phyloP scores from a whole-genome alignment of 208 protist species.

The Crithidia brevicula region DNA sequence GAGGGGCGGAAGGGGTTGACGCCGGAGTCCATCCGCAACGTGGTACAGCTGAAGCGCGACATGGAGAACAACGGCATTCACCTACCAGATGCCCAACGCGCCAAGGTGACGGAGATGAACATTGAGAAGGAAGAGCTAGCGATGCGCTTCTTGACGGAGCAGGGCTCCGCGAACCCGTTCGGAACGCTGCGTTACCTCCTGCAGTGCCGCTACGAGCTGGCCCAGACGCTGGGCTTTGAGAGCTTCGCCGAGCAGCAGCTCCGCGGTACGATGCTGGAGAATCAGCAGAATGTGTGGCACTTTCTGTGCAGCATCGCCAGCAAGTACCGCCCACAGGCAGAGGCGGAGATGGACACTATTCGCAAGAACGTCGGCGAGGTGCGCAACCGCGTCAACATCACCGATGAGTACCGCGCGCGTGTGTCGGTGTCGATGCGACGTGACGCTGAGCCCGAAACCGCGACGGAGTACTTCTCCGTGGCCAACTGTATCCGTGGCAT shows the following conservation, averaged over 20 bases:
- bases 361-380: constrained; percentile 76
- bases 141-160: constrained; percentile 82
- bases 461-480: constrained; percentile 88
- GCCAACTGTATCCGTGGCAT: constrained; percentile 91
- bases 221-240: constrained; percentile 81
- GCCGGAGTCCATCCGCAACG: constrained; percentile 89
- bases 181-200: constrained; percentile 82
- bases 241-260: constrained; percentile 92
- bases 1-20: constrained; percentile 69
- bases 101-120: constrained; percentile 85
- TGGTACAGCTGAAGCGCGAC: constrained; percentile 86
- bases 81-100: constrained; percentile 74
- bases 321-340: constrained; percentile 80
- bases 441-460: constrained; percentile 71
- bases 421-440: constrained; percentile 73
- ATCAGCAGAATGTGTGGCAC: constrained; percentile 89
- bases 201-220: constrained; percentile 82
- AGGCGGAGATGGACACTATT: constrained; percentile 84
- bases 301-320: constrained; percentile 87
- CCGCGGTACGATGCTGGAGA: constrained; percentile 90
- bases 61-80: constrained; percentile 95
- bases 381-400: constrained; percentile 77
- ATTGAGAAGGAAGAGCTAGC: constrained; percentile 90
- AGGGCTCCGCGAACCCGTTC: constrained; percentile 74
- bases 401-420: constrained; percentile 79